These are phyloP conservation scores for Ophiostoma populinum DNA, from an alignment of 2,329 filamentous ascomycete species.

Conservation along the genomic window DNA sequence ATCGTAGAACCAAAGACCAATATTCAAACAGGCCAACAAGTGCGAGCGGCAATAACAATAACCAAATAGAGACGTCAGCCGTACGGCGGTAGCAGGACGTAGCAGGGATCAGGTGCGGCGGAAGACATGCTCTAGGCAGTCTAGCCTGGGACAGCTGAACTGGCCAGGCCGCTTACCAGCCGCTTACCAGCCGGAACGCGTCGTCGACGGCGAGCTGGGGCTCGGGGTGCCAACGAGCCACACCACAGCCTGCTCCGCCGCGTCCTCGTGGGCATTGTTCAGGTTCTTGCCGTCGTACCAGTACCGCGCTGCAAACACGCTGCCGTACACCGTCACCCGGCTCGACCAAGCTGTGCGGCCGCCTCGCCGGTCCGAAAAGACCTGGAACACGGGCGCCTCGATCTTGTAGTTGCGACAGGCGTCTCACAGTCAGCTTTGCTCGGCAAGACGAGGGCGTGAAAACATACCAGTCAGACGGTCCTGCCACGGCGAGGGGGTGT, in stretches of 20 bases:
- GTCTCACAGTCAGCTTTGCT: no score
- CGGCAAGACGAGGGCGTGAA: no score
- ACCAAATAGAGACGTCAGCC: no score
- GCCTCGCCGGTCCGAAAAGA: constrained; percentile 29
- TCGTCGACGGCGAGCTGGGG: constrained; percentile 24
- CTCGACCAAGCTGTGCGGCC: constrained; percentile 85
- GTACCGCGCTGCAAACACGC: constrained; percentile 53
- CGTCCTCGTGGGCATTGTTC: constrained; percentile 78
- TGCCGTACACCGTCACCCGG: constrained; percentile 53
- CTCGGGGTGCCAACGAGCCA: constrained; percentile 28
- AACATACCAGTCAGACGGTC: constrained; percentile 17
- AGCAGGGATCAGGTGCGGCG: no score
- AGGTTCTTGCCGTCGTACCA: constrained; percentile 86
- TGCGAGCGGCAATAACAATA: no score
- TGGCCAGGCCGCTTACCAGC: no score
- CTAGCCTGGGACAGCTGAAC: no score
- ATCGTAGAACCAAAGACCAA: not conserved
- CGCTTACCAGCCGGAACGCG: constrained; percentile 20
- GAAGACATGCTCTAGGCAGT: no score
- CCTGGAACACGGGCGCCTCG: constrained; percentile 16
- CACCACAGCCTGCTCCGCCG: constrained; percentile 63
- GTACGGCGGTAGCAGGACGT: no score
- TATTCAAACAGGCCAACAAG: no score
- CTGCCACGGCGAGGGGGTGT: constrained; percentile 16
- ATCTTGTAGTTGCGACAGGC: constrained; percentile 17